Conservation (phyloP, 768 basidiomycete species). For the Podaxis sp. region DNA sequence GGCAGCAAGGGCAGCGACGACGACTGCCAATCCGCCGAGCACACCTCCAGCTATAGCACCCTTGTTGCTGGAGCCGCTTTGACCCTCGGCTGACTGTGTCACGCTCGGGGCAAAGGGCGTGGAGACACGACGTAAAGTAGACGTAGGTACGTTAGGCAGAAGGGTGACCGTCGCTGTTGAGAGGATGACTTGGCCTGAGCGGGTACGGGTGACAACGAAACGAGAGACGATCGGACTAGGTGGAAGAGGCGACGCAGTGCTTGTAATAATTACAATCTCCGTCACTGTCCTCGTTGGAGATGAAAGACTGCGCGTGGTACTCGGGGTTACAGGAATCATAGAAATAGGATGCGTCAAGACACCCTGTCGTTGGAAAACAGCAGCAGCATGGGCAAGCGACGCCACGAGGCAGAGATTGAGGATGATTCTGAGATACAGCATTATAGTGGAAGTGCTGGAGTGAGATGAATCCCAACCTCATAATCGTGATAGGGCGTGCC, state of each 20-base stretch:
- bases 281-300: neutral
- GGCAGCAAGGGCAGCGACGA: slow-evolving; percentile 21
- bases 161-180: slow-evolving; percentile 13
- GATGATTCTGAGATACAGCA: neutral
- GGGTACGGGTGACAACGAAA: slow-evolving; percentile 8
- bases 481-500: neutral
- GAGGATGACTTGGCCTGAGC: slow-evolving; percentile 14
- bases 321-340: neutral
- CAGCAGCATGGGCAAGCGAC: neutral
- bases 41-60: slow-evolving; percentile 31
- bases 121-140: neutral
- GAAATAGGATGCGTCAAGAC: neutral
- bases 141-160: slow-evolving; percentile 13
- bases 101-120: neutral
- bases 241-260: slow-evolving; percentile 6
- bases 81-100: neutral
- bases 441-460: neutral
- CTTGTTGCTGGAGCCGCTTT: slow-evolving; percentile 18
- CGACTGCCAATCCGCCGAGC: slow-evolving; percentile 23
- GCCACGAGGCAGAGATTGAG: neutral
- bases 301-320: neutral
- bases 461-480: neutral
- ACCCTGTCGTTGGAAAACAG: neutral
- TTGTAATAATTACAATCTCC: neutral
- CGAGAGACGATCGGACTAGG: slow-evolving; percentile 7